Evolutionary conservation across 805 yeast genomes (phyloP).

Genomic region (Barnettozyma sp.): DNA sequence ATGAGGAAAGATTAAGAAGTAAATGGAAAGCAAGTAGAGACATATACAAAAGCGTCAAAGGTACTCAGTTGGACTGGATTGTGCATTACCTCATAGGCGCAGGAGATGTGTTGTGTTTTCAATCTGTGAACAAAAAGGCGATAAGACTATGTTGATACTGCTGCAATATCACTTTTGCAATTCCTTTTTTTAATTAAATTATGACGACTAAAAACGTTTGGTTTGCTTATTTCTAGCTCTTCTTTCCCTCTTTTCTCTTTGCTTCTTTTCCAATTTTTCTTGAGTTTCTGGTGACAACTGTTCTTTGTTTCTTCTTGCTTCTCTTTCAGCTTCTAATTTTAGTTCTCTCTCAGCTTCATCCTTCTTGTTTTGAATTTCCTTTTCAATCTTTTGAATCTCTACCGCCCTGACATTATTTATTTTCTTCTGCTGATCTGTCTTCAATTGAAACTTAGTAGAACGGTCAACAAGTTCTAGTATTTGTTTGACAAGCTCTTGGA

Average conservation of each 20-base stretch:
- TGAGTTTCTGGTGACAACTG: conserved; percentile 70
- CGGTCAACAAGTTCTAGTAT: conserved; percentile 49
- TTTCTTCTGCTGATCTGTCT: conserved; percentile 72
- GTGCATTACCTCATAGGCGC: conserved; percentile 45
- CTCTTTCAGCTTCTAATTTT: conserved; percentile 62
- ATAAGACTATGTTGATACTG: background rate
- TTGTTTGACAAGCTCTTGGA: conserved; percentile 48
- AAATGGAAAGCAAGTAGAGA: conserved; percentile 42
- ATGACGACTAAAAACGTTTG: conserved; percentile 17
- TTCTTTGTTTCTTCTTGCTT: conserved; percentile 50
- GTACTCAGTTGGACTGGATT: conserved; percentile 43
- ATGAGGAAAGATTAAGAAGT: conserved; percentile 35
- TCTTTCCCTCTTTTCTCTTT: conserved; percentile 74
- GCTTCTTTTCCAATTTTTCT: conserved; percentile 70
- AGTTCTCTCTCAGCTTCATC: conserved; percentile 65
- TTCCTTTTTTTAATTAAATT: too few relatives aligned
- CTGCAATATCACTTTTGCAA: background rate
- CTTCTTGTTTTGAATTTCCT: conserved; percentile 55
- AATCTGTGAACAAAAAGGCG: conserved; percentile 37
- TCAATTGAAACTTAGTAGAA: conserved; percentile 47
- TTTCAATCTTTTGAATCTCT: conserved; percentile 64
- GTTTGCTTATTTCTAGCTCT: conserved; percentile 49
- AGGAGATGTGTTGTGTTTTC: conserved; percentile 45
- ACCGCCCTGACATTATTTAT: conserved; percentile 68
- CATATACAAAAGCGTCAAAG: conserved; percentile 43